A percentile compares a stretch with the other conserved stretches of the same genome.
phyloP scores from a whole-genome alignment of 805 yeast genomes.

The Candida succiphila region DNA sequence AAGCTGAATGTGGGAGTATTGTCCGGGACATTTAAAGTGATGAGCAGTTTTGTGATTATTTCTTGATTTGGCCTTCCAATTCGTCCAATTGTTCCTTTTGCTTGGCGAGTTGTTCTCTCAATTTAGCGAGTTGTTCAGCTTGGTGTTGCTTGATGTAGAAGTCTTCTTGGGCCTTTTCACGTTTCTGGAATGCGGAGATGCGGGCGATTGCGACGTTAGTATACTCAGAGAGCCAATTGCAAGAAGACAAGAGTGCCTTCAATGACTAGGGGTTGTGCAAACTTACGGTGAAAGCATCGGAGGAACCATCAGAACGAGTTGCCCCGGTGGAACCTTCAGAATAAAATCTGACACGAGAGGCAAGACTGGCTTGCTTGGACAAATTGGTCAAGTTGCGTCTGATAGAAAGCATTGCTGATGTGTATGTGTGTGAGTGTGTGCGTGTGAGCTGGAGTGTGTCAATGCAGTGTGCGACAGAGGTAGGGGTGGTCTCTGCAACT shows the following conservation, averaged over 20 bases:
- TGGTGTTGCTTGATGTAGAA: constrained; percentile 80
- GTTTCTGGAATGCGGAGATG: constrained; percentile 34
- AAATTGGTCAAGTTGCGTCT: constrained; percentile 29
- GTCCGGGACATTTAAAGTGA: no score
- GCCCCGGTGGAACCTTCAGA: constrained; percentile 57
- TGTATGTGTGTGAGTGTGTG: not conserved
- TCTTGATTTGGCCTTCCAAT: constrained; percentile 39
- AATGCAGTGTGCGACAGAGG: no score
- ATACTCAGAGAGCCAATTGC: not conserved
- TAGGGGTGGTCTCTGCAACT: no score
- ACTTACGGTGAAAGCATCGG: constrained; percentile 51
- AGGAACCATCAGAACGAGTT: constrained; percentile 40
- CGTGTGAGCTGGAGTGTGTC: no score
- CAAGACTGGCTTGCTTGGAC: constrained; percentile 17
- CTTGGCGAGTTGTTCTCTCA: constrained; percentile 68
- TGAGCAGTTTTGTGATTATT: not conserved
- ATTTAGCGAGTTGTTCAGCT: constrained; percentile 71
- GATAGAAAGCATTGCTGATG: constrained; percentile 19
- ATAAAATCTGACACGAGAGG: constrained; percentile 25
- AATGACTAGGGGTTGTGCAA: no score
- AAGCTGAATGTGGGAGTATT: no score
- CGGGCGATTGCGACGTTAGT: not conserved
- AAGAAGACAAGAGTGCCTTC: no score
- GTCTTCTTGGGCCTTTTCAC: constrained; percentile 91
- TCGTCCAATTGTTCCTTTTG: constrained; percentile 52